Evolutionary conservation across 495 filamentous ascomycete genomes (phyloP).

Genomic region (Neurospora hispaniola): DNA sequence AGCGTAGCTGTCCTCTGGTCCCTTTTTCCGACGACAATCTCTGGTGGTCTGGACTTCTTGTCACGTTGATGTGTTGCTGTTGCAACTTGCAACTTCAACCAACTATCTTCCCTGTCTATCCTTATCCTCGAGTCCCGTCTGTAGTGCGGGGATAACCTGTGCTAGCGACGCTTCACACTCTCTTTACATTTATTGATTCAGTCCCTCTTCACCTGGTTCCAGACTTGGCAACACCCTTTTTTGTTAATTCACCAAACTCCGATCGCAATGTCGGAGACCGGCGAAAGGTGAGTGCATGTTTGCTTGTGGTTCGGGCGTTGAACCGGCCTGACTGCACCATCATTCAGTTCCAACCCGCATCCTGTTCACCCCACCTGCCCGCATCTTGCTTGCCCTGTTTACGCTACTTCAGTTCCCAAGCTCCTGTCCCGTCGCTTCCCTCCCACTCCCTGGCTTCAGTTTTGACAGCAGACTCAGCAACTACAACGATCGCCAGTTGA

Average conservation of each 20-base stretch:
- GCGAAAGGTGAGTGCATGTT: constrained; percentile 28
- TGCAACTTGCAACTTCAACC: not conserved
- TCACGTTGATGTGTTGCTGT: not conserved
- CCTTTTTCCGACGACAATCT: not conserved
- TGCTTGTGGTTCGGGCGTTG: not conserved
- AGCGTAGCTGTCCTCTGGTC: not conserved
- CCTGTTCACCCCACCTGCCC: not conserved
- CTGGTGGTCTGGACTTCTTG: not conserved
- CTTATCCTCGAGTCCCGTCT: not conserved
- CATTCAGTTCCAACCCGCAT: not conserved
- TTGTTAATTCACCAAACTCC: not conserved
- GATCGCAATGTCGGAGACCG: constrained; percentile 30
- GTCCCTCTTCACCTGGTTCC: not conserved
- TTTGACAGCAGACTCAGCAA: not conserved
- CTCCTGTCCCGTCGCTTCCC: not conserved
- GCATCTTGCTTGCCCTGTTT: not conserved
- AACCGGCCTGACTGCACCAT: constrained; percentile 1
- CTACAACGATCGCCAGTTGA: not conserved
- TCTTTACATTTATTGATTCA: not conserved
- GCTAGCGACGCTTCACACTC: not conserved
- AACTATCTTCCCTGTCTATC: not conserved
- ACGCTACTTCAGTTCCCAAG: not conserved
- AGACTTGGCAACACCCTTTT: not conserved
- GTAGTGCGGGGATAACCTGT: not conserved
- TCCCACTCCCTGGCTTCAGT: not conserved